Evolutionary conservation across 2,329 filamentous ascomycete species (phyloP).

Genomic region (Beauveria bassiana): DNA sequence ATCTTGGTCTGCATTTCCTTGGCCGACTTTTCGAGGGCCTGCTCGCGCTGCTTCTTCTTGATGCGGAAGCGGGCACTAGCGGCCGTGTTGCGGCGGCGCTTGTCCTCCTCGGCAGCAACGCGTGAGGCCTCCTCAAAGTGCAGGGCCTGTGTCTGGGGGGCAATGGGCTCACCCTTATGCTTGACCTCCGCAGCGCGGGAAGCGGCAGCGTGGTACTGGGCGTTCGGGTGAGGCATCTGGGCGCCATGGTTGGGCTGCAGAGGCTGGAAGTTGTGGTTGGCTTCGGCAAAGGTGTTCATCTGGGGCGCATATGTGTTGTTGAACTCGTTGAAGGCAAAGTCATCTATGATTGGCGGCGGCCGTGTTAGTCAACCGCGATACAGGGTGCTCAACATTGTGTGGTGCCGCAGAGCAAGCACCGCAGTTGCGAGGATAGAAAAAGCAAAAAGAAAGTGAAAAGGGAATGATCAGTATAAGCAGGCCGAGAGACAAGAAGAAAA

Average conservation of each 20-base stretch:
- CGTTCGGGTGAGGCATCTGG: conserved; percentile 18
- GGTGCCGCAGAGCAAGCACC: not conserved
- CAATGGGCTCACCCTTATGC: conserved; percentile 36
- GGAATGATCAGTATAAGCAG: not conserved
- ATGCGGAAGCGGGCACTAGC: conserved; percentile 83
- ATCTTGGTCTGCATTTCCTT: conserved; percentile 82
- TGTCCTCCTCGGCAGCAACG: conserved; percentile 77
- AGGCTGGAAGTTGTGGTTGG: conserved; percentile 36
- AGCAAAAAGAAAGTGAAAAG: not conserved
- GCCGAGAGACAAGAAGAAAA: not conserved
- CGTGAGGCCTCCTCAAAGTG: conserved; percentile 65
- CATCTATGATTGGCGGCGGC: conserved; percentile 39
- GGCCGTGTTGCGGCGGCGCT: conserved; percentile 80
- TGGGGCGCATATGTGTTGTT: conserved; percentile 43
- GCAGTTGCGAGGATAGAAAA: not conserved
- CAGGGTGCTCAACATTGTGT: not conserved
- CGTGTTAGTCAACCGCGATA: conserved; percentile 22
- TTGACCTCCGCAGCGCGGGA: conserved; percentile 32
- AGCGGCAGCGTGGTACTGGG: conserved; percentile 24
- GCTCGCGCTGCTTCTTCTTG: conserved; percentile 94
- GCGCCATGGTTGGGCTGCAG: conserved; percentile 44
- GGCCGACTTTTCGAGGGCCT: conserved; percentile 71
- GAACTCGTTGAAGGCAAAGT: conserved; percentile 51
- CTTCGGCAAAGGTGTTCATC: conserved; percentile 33
- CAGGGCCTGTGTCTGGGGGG: conserved; percentile 34